Evolutionary conservation across 78 protist genomes (phyloP).

Genomic region (Dictyostelium discoideum): dicty_2.7 NC_007091.3:3849501-3850000

Average conservation of each 20-base stretch:
- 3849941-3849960: background rate
- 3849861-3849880: background rate
- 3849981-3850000: background rate
- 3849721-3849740: background rate
- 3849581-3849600: background rate
- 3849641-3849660: no score
- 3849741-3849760: background rate
- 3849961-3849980: background rate
- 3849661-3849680: no score
- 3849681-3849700: no score
- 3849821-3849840: background rate
- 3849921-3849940: background rate
- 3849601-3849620: background rate
- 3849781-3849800: background rate
- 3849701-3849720: background rate
- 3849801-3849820: constrained; percentile 3
- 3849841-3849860: background rate
- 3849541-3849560: background rate
- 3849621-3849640: no score
- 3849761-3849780: background rate
- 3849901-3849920: background rate
- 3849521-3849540: background rate
- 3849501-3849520: background rate
- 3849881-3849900: background rate
- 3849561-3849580: background rate